Conservation (phyloP, 257 asterid genomes). For the Apocynum venetum region DNA sequence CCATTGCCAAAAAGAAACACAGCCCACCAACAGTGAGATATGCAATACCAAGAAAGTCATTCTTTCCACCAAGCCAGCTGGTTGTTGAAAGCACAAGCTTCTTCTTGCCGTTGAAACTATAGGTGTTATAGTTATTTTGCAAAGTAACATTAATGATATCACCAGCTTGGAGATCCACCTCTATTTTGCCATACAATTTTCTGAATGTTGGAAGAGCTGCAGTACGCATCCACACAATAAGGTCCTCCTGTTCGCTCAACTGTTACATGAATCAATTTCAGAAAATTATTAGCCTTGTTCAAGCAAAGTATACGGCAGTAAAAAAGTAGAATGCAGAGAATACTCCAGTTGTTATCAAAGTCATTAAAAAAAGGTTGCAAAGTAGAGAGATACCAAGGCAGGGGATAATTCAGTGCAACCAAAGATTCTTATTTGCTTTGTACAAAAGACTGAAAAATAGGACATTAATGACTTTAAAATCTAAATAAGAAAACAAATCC, state of each 20-base stretch:
- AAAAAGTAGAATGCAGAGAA: neutral
- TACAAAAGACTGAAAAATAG: neutral
- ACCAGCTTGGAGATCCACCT: conserved; percentile 52
- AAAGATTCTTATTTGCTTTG: neutral
- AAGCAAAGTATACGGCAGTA: neutral
- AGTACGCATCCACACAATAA: conserved; percentile 93
- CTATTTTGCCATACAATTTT: conserved; percentile 74
- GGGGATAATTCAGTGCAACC: neutral
- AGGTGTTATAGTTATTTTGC: conserved; percentile 62
- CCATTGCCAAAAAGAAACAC: conserved; percentile 66
- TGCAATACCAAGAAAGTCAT: conserved; percentile 76
- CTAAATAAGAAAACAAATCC: neutral
- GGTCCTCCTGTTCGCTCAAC: conserved; percentile 77
- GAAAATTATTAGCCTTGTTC: conserved; percentile 8
- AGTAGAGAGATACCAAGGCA: neutral
- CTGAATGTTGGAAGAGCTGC: conserved; percentile 94
- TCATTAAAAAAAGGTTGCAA: neutral
- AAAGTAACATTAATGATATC: conserved; percentile 52
- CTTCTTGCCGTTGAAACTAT: conserved; percentile 83
- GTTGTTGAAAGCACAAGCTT: conserved; percentile 88
- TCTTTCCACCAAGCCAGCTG: conserved; percentile 92
- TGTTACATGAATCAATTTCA: conserved; percentile 32
- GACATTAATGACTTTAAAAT: neutral
- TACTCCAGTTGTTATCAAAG: neutral
- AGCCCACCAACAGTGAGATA: conserved; percentile 80